Conservation (phyloP, 1,284 basidiomycete genomes). For the Amylostereum chailletii region DNA sequence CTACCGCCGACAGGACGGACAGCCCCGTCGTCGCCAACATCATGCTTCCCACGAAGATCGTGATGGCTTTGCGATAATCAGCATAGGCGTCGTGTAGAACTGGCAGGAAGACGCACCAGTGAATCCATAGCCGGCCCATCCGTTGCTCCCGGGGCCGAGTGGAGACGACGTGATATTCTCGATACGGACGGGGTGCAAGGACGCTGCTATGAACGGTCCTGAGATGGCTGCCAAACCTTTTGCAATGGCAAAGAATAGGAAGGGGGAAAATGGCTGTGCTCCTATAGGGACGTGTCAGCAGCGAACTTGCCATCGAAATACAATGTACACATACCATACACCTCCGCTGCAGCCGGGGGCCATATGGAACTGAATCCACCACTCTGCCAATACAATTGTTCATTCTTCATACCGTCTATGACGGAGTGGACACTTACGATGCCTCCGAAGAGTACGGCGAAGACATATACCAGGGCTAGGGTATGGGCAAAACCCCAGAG, state of each 20-base stretch:
- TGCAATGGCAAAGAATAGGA: constrained; percentile 1
- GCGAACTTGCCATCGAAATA: neutral
- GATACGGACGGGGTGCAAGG: neutral
- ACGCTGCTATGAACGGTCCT: constrained; percentile 4
- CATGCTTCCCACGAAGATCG: neutral
- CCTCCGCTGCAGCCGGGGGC: constrained; percentile 1
- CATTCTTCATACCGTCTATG: neutral
- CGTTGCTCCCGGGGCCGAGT: neutral
- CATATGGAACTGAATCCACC: constrained; percentile 4
- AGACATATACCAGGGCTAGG: neutral
- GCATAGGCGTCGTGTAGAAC: neutral
- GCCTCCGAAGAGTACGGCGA: constrained; percentile 1
- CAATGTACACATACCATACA: neutral
- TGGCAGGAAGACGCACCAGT: neutral
- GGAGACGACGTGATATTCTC: neutral
- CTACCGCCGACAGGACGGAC: neutral
- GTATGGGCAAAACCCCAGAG: constrained; percentile 2
- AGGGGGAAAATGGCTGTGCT: neutral
- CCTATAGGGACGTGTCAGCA: neutral
- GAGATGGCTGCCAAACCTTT: constrained; percentile 1
- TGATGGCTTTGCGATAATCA: neutral
- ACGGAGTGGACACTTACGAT: neutral
- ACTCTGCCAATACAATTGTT: neutral
- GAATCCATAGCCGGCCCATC: constrained; percentile 4
- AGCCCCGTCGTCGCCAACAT: neutral